Evolutionary conservation across 495 filamentous ascomycete species (phyloP), one percentile per base, ranked within the genome.

Genomic region (Aspergillus homomorphus): DNA sequence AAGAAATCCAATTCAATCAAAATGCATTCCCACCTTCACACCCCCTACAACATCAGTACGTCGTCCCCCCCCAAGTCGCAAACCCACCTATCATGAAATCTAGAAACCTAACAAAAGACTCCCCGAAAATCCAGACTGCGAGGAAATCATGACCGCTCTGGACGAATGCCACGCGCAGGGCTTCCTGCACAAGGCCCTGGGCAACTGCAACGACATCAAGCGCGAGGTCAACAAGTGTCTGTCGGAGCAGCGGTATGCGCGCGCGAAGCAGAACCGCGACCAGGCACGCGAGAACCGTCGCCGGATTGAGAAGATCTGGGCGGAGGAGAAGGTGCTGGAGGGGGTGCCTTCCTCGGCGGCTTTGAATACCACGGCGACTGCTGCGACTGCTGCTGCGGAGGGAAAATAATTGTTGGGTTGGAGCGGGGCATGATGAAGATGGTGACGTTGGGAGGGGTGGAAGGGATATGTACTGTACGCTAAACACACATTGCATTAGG

Each of bases 1-100:
- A n/a, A n/a, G n/a, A n/a, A n/a, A n/a, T n/a, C n/a, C n/a, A n/a
- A n/a, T 22, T 3, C 4, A 3, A 6, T 54, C 70, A 86, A 74
- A 49, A 98, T 98, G 94, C 94, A 98, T 89, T 94, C 94, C 22
- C 92, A 96, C 74, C 76, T 98, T 4, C 92, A 98, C 66, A 96
- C 90, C 22, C 89, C 91, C 61, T 84, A 96, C 66, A 96, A 96
- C 62, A 76, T 75, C 70, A 91, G 94, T 96, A 82, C 24, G 77
- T 75, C 28, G 23, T 28, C 8, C 24, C 8, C 30, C 50, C 19
- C 7, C 21, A 42, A 41, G 26, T 26, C 52, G 18, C 38, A 14
- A 28, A 28, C 26, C 3, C 51, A 30, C 30, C 49, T 46, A 20
- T 59, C 14, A 33, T 18, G 22, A 42, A 24, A 54, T 62, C 58